These are phyloP conservation scores for Vitis vinifera DNA, from an alignment of 164 flowering plant species.

Conservation along the genomic window DNA sequence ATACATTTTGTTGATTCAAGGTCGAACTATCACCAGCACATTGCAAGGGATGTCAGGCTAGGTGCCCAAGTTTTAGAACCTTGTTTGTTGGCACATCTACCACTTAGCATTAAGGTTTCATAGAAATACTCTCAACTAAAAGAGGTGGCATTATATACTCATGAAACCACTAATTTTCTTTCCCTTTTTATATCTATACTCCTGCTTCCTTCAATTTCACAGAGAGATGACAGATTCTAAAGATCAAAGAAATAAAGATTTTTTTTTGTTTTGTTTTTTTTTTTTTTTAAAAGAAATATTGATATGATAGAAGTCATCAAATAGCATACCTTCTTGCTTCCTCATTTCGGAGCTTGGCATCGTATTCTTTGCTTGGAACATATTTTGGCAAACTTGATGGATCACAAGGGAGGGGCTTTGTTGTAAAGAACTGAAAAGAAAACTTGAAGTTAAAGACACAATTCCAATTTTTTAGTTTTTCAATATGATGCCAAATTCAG, in stretches of 20 bases:
- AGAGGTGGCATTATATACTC: too few relatives aligned
- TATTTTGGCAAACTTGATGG: conserved; percentile 59
- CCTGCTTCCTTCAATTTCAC: background rate
- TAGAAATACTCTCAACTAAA: too few relatives aligned
- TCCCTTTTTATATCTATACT: too few relatives aligned
- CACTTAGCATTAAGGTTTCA: too few relatives aligned
- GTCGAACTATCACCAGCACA: too few relatives aligned
- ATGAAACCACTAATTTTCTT: too few relatives aligned
- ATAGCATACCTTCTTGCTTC: conserved; percentile 50
- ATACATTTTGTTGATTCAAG: too few relatives aligned
- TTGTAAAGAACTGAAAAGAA: conserved; percentile 47
- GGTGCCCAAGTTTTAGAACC: too few relatives aligned
- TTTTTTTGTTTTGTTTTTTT: too few relatives aligned
- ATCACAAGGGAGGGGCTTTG: conserved; percentile 57
- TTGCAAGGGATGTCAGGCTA: too few relatives aligned
- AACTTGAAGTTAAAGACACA: background rate
- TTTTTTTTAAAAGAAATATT: too few relatives aligned
- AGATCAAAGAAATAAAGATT: background rate
- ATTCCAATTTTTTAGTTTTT: background rate
- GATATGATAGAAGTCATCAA: background rate
- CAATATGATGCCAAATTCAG: background rate
- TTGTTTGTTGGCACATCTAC: too few relatives aligned
- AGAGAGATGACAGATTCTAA: background rate
- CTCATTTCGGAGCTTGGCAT: conserved; percentile 50
- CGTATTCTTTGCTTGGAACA: conserved; percentile 65